Conservation (phyloP, 768 basidiomycete species). For the Gelatoporia subvermispora region DNA sequence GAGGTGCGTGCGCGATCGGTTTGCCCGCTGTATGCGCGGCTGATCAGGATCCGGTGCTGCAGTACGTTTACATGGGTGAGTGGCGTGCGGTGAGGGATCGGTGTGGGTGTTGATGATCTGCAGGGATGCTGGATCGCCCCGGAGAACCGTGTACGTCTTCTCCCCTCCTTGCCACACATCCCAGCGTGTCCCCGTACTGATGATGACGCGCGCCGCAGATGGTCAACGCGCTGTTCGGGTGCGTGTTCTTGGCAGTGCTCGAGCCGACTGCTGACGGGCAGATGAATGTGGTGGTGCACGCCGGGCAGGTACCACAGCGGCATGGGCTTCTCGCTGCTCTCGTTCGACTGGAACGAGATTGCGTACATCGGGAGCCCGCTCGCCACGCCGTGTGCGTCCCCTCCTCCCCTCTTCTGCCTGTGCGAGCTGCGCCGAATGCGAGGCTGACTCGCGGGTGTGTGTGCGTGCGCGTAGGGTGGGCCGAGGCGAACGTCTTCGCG, state of each 20-base stretch:
- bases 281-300: constrained; percentile 47
- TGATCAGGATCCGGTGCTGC: too few relatives aligned
- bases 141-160: constrained; percentile 38
- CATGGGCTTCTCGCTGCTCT: constrained; percentile 54
- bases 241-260: too few relatives aligned
- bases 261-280: neutral
- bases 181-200: too few relatives aligned
- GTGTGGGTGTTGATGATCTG: neutral
- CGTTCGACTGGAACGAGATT: constrained; percentile 78
- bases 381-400: constrained; percentile 20
- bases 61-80: constrained; percentile 49
- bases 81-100: neutral
- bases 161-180: too few relatives aligned
- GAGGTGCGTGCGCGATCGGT: constrained; percentile 30
- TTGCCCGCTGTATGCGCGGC: neutral
- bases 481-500: constrained; percentile 58
- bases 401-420: constrained; percentile 6
- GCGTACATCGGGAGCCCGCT: constrained; percentile 64
- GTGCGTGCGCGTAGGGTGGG: constrained; percentile 81
- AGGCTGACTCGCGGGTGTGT: too few relatives aligned
- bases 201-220: constrained; percentile 27
- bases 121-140: constrained; percentile 67
- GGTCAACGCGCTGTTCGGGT: constrained; percentile 59
- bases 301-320: constrained; percentile 33
- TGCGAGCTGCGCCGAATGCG: constrained; percentile 47